Evolutionary conservation across 345 rosid genomes (phyloP), one percentile per base, ranked within the genome.

Genomic region (Acer campestre): DNA sequence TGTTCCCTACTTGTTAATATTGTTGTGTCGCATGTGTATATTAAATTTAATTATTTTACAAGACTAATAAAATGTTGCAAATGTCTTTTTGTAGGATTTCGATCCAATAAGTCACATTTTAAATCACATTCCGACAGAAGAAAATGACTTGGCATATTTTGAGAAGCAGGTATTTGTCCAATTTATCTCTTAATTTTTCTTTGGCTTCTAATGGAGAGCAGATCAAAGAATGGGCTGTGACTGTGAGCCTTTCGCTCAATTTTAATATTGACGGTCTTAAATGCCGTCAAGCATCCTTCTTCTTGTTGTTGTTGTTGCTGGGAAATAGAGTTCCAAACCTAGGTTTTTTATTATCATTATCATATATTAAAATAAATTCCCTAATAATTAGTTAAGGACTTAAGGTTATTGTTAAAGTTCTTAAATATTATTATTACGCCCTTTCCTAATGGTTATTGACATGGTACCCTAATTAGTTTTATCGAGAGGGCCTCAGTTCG

Each of bases 61-160:
- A 53, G 42, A 63, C 23, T 85, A 64, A 75, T 51, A 18, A 53
- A 55, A 16, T 48, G 3, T 55, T 44, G 44, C 44, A 55, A 31
- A 62, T 78, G 29, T 68, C 72, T 82, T 46, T 27, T 10, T 88
- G 82, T 89, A 96, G 99, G 92, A 86, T 46, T 97, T 97, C 83
- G 99, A 97, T 90, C 94, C 98, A 23, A 82, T 94, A 10, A 89
- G 82, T 79, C 97, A 94, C 79, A 77, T 93, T 46, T 81, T 97
- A 82, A 97, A 93, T 89, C 89, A 89, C 79, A 82, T 89, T 67
- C 97, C 99, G 4, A 69, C 85, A 42, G 95, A 90, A 77, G 93
- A 89, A 80, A 86, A 78, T 55, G 98, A 91, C 71, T 69, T 89
- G 75, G 85, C 82, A 68, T 87, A 86, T 83, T 97, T 93, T 83